Percentiles rank a stretch among this genome's conserved stretches.
Conservation (phyloP, 2,329 filamentous ascomycete genomes). For the Clarireedia sp. region DNA sequence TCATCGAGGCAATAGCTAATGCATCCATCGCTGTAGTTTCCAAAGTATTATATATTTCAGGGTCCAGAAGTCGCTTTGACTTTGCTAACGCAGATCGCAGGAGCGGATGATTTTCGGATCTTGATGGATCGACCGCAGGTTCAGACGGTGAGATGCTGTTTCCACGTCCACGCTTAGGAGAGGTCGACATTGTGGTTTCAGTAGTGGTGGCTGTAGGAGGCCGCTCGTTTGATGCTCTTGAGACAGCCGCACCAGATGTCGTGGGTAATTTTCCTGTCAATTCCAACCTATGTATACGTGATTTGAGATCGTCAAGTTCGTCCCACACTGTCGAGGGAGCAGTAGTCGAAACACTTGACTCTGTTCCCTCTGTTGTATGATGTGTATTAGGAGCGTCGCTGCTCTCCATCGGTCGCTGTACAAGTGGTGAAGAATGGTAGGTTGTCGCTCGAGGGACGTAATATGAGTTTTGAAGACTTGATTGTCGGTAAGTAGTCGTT, state of each 20-base stretch:
- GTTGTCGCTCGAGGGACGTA: conserved; percentile 22
- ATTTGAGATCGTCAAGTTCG: conserved; percentile 91
- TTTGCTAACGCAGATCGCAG: conserved; percentile 75
- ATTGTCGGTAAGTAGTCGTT: conserved; percentile 26
- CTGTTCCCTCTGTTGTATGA: conserved; percentile 58
- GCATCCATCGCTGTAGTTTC: conserved; percentile 80
- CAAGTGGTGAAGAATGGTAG: conserved; percentile 52
- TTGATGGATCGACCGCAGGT: conserved; percentile 34
- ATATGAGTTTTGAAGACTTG: conserved; percentile 25
- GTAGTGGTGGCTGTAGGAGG: conserved; percentile 88
- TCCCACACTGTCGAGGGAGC: conserved; percentile 96
- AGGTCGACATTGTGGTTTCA: conserved; percentile 82
- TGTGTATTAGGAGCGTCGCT: conserved; percentile 35
- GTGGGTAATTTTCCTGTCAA: conserved; percentile 79
- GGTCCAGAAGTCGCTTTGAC: conserved; percentile 59
- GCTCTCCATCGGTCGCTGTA: conserved; percentile 37
- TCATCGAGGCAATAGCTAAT: conserved; percentile 67
- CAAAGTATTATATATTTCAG: conserved; percentile 68
- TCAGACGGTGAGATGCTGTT: conserved; percentile 40
- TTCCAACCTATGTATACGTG: conserved; percentile 82
- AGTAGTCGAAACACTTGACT: conserved; percentile 80
- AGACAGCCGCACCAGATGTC: conserved; percentile 73
- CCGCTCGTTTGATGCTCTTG: conserved; percentile 55
- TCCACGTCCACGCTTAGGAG: conserved; percentile 64
- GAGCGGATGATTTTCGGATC: conserved; percentile 62